Evolutionary conservation across 176 grass and related monocot genomes (phyloP).

Genomic region (Oryza officinalis): DNA sequence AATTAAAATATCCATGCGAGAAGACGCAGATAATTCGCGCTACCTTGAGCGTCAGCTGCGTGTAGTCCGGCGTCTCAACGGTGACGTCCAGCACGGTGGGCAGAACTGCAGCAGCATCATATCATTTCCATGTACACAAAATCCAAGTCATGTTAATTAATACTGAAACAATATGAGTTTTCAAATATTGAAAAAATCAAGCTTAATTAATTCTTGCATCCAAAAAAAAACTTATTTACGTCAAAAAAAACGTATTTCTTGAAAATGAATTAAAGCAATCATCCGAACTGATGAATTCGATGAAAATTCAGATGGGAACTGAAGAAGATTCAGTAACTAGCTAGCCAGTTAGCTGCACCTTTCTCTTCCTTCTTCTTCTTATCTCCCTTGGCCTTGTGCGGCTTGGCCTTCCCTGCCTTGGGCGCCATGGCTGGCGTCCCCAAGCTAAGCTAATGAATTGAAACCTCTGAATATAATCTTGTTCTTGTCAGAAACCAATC

Average conservation of each 20-base stretch:
- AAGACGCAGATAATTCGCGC: not conserved
- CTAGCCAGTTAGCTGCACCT: conserved; percentile 47
- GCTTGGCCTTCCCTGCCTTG: conserved; percentile 86
- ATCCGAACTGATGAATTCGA: not conserved
- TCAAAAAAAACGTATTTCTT: too few relatives aligned
- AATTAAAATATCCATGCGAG: not conserved
- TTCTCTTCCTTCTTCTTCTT: conserved; percentile 98
- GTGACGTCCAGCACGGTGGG: conserved; percentile 79
- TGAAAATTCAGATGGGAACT: not conserved
- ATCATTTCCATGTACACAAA: too few relatives aligned
- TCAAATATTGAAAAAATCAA: too few relatives aligned
- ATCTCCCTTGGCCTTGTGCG: conserved; percentile 81
- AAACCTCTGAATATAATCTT: not conserved
- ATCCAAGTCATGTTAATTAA: too few relatives aligned
- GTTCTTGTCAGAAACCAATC: not conserved
- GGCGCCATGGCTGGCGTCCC: conserved; percentile 60
- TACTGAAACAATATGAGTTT: too few relatives aligned
- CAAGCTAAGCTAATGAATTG: not conserved
- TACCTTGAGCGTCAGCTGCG: conserved; percentile 89
- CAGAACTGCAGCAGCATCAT: conserved; percentile 63
- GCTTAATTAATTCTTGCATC: too few relatives aligned
- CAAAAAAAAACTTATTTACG: too few relatives aligned
- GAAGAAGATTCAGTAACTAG: not conserved
- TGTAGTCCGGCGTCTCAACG: conserved; percentile 84
- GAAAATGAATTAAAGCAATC: too few relatives aligned